Evolutionary conservation across 306 rosid species (phyloP).

Genomic region (Dalbergia cultrata): DNA sequence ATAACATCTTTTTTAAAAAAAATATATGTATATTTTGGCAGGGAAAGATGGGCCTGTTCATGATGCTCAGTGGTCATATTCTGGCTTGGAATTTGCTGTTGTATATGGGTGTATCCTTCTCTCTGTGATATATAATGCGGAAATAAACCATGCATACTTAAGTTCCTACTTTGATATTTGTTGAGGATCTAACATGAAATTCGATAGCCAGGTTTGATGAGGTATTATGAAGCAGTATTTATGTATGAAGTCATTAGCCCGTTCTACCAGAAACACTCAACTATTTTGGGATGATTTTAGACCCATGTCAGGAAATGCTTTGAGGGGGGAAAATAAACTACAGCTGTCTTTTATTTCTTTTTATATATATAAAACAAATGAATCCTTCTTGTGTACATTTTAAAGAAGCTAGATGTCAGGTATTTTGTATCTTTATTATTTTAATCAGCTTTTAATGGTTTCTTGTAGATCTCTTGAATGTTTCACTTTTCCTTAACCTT

Average conservation of each 20-base stretch:
- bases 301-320: slow-evolving; percentile 35
- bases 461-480: slow-evolving; percentile 38
- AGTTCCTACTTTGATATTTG: slow-evolving; percentile 32
- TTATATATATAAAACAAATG: background rate
- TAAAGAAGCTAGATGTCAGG: slow-evolving; percentile 16
- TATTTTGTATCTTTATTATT: slow-evolving; percentile 32
- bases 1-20: slow-evolving; percentile 30
- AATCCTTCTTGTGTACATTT: slow-evolving; percentile 17
- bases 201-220: slow-evolving; percentile 14
- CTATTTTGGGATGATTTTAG: slow-evolving; percentile 34
- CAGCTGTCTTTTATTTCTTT: background rate
- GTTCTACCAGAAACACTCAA: slow-evolving; percentile 17
- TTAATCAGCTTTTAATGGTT: slow-evolving; percentile 16
- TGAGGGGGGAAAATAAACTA: background rate
- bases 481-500: slow-evolving; percentile 63
- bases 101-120: slow-evolving; percentile 98
- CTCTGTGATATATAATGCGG: slow-evolving; percentile 9
- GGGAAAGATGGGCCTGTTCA: slow-evolving; percentile 98
- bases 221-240: slow-evolving; percentile 12
- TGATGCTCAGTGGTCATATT: slow-evolving; percentile 90
- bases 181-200: slow-evolving; percentile 17
- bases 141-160: slow-evolving; percentile 2
- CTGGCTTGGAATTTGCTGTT: slow-evolving; percentile 89
- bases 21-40: slow-evolving; percentile 61
- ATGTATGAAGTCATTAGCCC: slow-evolving; percentile 26